Conservation (phyloP, 176 grass and related monocot species). For the Carex parvula region DNA sequence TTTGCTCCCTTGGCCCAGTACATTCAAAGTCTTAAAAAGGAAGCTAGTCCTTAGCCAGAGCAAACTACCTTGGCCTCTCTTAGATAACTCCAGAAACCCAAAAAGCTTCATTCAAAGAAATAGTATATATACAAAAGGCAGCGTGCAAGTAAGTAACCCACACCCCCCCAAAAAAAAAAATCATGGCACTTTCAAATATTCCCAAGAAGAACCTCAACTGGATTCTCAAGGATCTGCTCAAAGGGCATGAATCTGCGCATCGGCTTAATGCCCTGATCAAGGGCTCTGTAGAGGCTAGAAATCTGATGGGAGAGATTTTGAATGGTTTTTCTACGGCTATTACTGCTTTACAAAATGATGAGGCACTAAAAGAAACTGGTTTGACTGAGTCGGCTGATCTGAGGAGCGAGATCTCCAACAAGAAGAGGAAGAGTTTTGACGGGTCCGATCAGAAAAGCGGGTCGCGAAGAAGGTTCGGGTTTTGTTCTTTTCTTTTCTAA, state of each 20-base stretch:
- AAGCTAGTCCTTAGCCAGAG: not conserved
- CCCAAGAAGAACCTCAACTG: not conserved
- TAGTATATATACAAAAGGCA: not conserved
- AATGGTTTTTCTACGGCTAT: slow-evolving; percentile 36
- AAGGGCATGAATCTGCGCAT: slow-evolving; percentile 33
- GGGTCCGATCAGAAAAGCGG: slow-evolving; percentile 17
- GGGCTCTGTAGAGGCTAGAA: slow-evolving; percentile 22
- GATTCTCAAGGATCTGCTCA: slow-evolving; percentile 37
- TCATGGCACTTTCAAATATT: not conserved
- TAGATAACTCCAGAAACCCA: not conserved
- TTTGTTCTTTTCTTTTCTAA: not conserved
- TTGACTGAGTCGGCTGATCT: slow-evolving; percentile 21
- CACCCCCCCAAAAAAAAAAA: not conserved
- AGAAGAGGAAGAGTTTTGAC: slow-evolving; percentile 42
- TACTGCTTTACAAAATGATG: slow-evolving; percentile 9
- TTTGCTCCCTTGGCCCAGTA: not conserved
- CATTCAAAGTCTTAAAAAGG: not conserved
- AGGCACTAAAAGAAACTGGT: slow-evolving; percentile 17
- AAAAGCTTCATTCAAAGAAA: not conserved
- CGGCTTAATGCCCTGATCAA: slow-evolving; percentile 34
- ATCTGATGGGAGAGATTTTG: slow-evolving; percentile 48
- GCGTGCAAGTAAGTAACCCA: not conserved
- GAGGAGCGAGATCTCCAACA: slow-evolving; percentile 45
- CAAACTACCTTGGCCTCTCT: not conserved
- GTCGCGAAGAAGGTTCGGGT: slow-evolving; percentile 44